Conservation (phyloP, 768 basidiomycete genomes). For the Dictyophora rubrovolvata region DNA sequence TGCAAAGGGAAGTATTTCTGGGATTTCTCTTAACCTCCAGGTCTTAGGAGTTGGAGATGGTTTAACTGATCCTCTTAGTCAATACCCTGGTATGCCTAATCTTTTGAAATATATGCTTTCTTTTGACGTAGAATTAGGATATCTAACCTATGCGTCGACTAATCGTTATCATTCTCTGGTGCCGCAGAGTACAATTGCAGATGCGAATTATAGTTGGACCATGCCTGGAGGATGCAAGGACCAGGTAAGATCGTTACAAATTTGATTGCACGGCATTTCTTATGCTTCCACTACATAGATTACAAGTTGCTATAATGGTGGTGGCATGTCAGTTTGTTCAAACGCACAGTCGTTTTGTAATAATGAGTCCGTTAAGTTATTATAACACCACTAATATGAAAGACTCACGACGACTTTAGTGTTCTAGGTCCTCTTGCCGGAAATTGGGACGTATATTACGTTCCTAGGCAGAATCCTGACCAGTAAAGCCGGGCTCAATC, state of each 20-base stretch:
- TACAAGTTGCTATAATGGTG: constrained; percentile 38
- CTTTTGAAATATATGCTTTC: not conserved
- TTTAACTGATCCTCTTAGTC: constrained; percentile 36
- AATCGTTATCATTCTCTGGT: constrained; percentile 53
- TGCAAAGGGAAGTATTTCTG: constrained; percentile 31
- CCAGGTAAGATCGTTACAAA: constrained; percentile 25
- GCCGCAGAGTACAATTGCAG: constrained; percentile 27
- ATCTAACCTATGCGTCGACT: constrained; percentile 41
- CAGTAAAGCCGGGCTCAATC: constrained; percentile 14
- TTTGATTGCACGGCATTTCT: not conserved
- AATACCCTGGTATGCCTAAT: constrained; percentile 35
- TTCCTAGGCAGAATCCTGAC: constrained; percentile 32
- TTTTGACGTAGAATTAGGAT: constrained; percentile 18
- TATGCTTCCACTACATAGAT: constrained; percentile 28
- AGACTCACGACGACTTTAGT: not conserved
- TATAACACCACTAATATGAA: not conserved
- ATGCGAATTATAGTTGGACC: constrained; percentile 35
- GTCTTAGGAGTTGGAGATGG: constrained; percentile 56
- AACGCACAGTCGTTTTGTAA: constrained; percentile 51
- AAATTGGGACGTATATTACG: constrained; percentile 46
- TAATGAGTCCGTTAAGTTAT: constrained; percentile 19
- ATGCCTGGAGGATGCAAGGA: constrained; percentile 37
- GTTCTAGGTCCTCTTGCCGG: constrained; percentile 46
- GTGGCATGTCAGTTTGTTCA: constrained; percentile 41
- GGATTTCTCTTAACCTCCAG: constrained; percentile 47